Conservation (phyloP, 805 yeast genomes). For the Huiozyma sinensis region DNA sequence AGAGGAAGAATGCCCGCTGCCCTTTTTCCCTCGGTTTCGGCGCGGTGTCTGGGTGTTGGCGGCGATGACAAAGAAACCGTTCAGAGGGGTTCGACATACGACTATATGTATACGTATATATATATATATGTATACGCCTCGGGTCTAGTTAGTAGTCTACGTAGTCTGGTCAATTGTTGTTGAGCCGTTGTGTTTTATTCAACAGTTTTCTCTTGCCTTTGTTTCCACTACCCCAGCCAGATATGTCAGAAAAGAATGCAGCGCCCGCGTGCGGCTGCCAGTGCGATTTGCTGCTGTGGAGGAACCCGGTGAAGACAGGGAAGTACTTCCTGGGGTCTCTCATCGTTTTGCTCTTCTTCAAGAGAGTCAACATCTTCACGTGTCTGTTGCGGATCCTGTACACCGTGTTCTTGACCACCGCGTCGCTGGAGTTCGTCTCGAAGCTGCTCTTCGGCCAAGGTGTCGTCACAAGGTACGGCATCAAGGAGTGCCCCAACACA, state of each 20-base stretch:
- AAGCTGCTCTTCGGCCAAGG: conserved; percentile 67
- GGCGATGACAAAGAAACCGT: too few species aligned
- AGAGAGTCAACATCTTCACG: conserved; percentile 52
- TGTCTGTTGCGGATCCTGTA: conserved; percentile 50
- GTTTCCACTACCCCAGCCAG: too few species aligned
- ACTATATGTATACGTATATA: too few species aligned
- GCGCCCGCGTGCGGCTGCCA: conserved; percentile 2
- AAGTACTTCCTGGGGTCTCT: conserved; percentile 60
- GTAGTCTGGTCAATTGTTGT: too few species aligned
- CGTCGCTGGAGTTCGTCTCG: conserved; percentile 68
- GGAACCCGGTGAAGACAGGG: conserved; percentile 55
- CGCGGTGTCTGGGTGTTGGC: too few species aligned
- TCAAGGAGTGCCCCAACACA: conserved; percentile 31
- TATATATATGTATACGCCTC: too few species aligned
- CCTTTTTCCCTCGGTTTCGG: too few species aligned
- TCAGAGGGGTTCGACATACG: too few species aligned
- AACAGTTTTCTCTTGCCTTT: too few species aligned
- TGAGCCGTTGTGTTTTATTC: too few species aligned
- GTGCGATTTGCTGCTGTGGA: conserved; percentile 26
- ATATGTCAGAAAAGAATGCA: background rate
- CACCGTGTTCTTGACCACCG: conserved; percentile 50
- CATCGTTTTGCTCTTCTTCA: conserved; percentile 43
- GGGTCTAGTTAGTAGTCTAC: too few species aligned
- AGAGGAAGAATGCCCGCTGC: too few species aligned
- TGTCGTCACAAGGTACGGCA: conserved; percentile 64